Evolutionary conservation across 2,329 filamentous ascomycete genomes (phyloP).

Genomic region (Aspergillus flavus): DNA sequence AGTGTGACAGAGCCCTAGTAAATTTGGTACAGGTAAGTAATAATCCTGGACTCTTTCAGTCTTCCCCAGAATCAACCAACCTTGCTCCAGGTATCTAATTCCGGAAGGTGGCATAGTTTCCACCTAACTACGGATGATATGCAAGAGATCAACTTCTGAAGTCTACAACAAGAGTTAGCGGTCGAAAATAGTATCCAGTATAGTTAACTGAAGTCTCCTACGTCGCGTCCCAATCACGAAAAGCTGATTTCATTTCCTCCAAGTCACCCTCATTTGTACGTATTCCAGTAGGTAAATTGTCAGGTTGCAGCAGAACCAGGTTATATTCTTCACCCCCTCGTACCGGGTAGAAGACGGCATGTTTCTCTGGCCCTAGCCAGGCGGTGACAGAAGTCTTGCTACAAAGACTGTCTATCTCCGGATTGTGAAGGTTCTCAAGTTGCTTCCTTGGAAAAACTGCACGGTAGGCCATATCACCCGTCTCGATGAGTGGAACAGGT

Average conservation of each 20-base stretch:
- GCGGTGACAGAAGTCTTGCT: conserved; percentile 54
- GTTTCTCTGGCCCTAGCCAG: conserved; percentile 64
- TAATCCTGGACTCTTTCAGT: too few species aligned
- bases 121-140: conserved; percentile 66
- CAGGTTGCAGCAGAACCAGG: conserved; percentile 64
- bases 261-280: conserved; percentile 53
- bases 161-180: conserved; percentile 7
- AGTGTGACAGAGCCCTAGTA: conserved; percentile 19
- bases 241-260: conserved; percentile 61
- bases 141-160: conserved; percentile 42
- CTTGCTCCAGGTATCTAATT: conserved; percentile 46
- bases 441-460: conserved; percentile 54
- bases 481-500: conserved; percentile 53
- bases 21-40: not conserved
- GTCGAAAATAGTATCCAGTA: not conserved
- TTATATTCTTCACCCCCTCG: conserved; percentile 62
- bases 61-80: not conserved
- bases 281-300: conserved; percentile 39
- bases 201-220: not conserved
- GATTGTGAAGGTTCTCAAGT: conserved; percentile 51
- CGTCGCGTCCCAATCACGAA: conserved; percentile 63
- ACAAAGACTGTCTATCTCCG: conserved; percentile 43
- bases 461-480: conserved; percentile 66
- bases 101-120: conserved; percentile 57
- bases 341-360: conserved; percentile 65